Evolutionary conservation across 1,284 basidiomycete genomes (phyloP).

Genomic region (Neolentinus lepideus): DNA sequence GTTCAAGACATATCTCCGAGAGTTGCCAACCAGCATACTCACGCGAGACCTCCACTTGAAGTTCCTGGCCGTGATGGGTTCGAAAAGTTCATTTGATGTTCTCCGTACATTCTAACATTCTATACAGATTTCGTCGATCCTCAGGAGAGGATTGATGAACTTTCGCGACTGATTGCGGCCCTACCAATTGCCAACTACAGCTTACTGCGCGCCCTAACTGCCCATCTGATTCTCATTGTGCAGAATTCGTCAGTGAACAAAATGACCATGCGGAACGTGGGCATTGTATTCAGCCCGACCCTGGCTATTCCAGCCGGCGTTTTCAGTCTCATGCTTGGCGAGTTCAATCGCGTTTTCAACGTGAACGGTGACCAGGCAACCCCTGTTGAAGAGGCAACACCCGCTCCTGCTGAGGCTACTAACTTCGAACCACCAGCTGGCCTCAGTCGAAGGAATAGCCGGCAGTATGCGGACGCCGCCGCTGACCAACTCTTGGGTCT

Average conservation of each 20-base stretch:
- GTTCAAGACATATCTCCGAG: slow-evolving; percentile 85
- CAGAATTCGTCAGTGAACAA: slow-evolving; percentile 89
- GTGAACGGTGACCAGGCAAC: slow-evolving; percentile 38
- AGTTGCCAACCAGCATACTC: slow-evolving; percentile 84
- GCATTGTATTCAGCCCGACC: slow-evolving; percentile 96
- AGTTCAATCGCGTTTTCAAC: slow-evolving; percentile 87
- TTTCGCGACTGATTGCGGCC: slow-evolving; percentile 79
- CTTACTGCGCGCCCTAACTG: slow-evolving; percentile 85
- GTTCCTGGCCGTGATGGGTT: slow-evolving; percentile 89
- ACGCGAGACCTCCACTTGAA: slow-evolving; percentile 86
- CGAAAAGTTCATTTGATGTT: slow-evolving; percentile 22
- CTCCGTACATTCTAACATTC: slow-evolving; percentile 3
- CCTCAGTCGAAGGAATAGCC: slow-evolving; percentile 59
- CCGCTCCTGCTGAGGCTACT: slow-evolving; percentile 21
- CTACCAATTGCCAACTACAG: slow-evolving; percentile 93
- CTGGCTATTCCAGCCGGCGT: slow-evolving; percentile 92
- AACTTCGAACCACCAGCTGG: slow-evolving; percentile 29
- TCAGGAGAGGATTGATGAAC: slow-evolving; percentile 81
- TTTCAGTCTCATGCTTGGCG: slow-evolving; percentile 87
- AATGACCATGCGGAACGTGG: slow-evolving; percentile 98
- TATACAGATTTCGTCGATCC: slow-evolving; percentile 77
- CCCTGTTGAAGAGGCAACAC: slow-evolving; percentile 21
- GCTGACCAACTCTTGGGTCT: slow-evolving; percentile 74
- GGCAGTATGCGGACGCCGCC: slow-evolving; percentile 71
- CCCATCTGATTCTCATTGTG: slow-evolving; percentile 95